phyloP scores from a whole-genome alignment of 176 grass and related monocot species.

The Lolium perenne region DNA sequence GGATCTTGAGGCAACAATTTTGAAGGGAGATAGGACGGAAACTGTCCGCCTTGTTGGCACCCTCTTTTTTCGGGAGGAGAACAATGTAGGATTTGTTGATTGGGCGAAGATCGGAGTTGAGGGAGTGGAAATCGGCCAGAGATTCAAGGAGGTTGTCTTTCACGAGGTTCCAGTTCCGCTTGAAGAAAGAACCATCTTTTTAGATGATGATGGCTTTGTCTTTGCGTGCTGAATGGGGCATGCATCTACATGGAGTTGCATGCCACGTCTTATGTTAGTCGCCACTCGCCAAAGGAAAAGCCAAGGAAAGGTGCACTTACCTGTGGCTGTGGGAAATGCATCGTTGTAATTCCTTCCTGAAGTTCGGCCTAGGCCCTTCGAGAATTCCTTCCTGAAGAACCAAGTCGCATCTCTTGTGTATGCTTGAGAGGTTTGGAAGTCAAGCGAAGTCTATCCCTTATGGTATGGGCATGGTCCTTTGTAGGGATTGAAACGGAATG shows the following conservation, averaged over 20 bases:
- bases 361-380: too few relatives aligned
- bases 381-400: background rate
- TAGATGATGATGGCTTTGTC: constrained; percentile 8
- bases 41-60: too few relatives aligned
- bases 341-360: background rate
- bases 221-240: constrained; percentile 21
- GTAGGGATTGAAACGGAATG: background rate
- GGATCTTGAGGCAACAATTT: too few relatives aligned
- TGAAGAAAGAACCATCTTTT: too few relatives aligned
- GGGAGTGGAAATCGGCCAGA: too few relatives aligned
- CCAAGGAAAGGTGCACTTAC: background rate
- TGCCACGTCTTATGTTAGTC: background rate
- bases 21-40: too few relatives aligned
- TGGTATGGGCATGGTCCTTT: background rate
- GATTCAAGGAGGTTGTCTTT: too few relatives aligned
- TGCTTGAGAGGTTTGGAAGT: background rate
- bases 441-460: background rate
- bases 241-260: background rate
- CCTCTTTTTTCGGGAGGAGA: too few relatives aligned
- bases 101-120: too few relatives aligned
- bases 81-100: too few relatives aligned
- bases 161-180: too few relatives aligned
- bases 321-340: background rate
- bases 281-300: background rate
- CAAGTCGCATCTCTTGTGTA: background rate